Base-by-base conservation (phyloP, 2,329 filamentous ascomycete genomes). In the Helminthosporium solani region DNA sequence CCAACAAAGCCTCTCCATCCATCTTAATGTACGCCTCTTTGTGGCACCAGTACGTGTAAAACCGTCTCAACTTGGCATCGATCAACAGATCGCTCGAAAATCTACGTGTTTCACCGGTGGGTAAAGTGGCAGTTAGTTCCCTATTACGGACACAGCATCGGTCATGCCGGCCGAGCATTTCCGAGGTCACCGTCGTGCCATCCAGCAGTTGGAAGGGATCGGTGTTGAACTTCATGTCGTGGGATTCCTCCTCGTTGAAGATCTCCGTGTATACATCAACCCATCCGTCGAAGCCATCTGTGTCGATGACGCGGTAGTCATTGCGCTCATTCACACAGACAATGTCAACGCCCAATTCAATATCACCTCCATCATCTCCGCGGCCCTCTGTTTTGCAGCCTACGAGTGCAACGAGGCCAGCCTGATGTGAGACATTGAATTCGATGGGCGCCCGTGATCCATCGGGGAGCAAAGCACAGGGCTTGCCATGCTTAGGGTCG, bases 1-100 rank as follows among this genome's bases (percentile, higher is more conserved):
- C 88, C 7, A 90, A 74, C 47, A 92, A 75, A 0, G 86, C 88
- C 59, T 91, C 86, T 20, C 88, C 88, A 23, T 86, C 87, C 73
- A 92, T 83, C 78, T 91, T 92, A 68, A 91, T 84, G 64, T 88
- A 91, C 1, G 87, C 84, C 72, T 92, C 88, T 57, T 88, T 84
- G 66, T 89, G 78, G 66, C 85, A 88, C 85, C 87, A 92, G 48
- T 87, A 81, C 1, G 86, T 80, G 65, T 90, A 92, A 64, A 92
- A 92, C 42, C 80, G 77, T 4, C 86, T 77, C 21, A 91, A 73
- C 61, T 84, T 84, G 18, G 73, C 77, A 49, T 86, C 84, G 15
- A 80, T 72, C n/a, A 81, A 49, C 0, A 74, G 44, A 30, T 77
- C 72, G 2, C 71, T 74, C 28, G 62, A 66, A 49, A 79, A 71